Conservation (phyloP, 2,329 filamentous ascomycete genomes). For the Colletotrichum sojae region DNA sequence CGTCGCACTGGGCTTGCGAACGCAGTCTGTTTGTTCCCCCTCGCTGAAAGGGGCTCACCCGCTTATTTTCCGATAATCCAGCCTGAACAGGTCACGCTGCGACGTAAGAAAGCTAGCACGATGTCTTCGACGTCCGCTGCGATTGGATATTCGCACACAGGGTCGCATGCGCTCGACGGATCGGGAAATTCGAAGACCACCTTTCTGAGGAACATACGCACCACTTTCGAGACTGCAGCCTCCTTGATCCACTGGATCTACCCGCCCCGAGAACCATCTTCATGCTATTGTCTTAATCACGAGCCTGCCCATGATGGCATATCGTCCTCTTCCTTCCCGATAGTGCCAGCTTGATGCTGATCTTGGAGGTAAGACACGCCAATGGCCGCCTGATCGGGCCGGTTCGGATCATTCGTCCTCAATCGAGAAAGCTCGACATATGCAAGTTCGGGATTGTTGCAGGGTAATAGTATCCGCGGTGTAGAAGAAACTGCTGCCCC, state of each 20-base stretch:
- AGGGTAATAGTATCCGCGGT: background rate
- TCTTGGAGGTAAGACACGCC: background rate
- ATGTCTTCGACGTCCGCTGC: conserved; percentile 26
- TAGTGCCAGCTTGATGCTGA: too few relatives aligned
- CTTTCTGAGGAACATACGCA: background rate
- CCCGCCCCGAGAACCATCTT: background rate
- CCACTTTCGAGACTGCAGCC: background rate
- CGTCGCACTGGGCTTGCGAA: conserved; percentile 15
- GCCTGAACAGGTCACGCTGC: background rate
- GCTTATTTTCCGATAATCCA: conserved; percentile 14
- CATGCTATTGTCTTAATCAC: background rate
- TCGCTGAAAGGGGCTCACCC: conserved; percentile 7
- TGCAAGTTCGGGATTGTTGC: background rate
- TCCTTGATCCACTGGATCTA: conserved; percentile 3
- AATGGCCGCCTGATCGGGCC: background rate
- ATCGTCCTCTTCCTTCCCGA: background rate
- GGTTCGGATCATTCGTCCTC: background rate
- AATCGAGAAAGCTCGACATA: background rate
- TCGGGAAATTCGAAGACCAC: background rate
- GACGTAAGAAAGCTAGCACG: conserved; percentile 1
- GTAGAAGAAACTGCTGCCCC: too few relatives aligned
- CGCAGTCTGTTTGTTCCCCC: conserved; percentile 19
- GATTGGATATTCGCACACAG: conserved; percentile 23
- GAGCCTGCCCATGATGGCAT: background rate
- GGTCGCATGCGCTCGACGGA: conserved; percentile 6